phyloP scores from a whole-genome alignment of 495 filamentous ascomycete genomes.

The Neurospora tetraspora region DNA sequence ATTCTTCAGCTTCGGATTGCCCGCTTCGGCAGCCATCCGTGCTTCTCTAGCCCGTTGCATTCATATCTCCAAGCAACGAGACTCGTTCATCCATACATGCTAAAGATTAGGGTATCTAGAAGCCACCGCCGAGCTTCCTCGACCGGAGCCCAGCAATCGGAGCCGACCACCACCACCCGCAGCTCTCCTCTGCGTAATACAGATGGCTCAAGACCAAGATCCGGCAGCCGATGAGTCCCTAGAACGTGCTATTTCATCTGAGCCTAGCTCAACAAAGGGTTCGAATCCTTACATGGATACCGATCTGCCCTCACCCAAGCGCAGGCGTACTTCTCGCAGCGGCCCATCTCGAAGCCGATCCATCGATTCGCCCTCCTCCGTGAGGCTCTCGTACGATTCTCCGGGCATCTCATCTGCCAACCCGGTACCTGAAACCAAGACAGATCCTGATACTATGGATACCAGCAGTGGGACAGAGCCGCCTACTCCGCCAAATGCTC shows the following conservation, averaged over 20 bases:
- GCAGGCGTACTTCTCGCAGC: conserved; percentile 36
- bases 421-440: conserved; percentile 13
- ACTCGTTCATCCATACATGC: conserved; percentile 18
- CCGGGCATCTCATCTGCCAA: conserved; percentile 14
- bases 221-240: conserved; percentile 37
- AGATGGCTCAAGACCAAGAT: conserved; percentile 41
- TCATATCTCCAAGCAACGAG: neutral
- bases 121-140: conserved; percentile 27
- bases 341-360: conserved; percentile 32
- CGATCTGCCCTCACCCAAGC: conserved; percentile 42
- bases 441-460: conserved; percentile 27
- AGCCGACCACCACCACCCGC: conserved; percentile 5
- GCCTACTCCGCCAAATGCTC: conserved; percentile 20
- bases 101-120: conserved; percentile 18
- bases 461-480: conserved; percentile 15
- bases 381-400: conserved; percentile 9
- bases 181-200: conserved; percentile 19
- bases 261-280: conserved; percentile 45
- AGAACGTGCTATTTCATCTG: conserved; percentile 49
- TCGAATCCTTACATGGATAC: conserved; percentile 47
- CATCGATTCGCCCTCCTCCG: conserved; percentile 20
- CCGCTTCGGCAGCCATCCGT: neutral
- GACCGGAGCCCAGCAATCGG: conserved; percentile 21
- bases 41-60: neutral
- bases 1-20: neutral